Evolutionary conservation across 257 asterid genomes (phyloP).

Genomic region (Gentiana dahurica): DNA sequence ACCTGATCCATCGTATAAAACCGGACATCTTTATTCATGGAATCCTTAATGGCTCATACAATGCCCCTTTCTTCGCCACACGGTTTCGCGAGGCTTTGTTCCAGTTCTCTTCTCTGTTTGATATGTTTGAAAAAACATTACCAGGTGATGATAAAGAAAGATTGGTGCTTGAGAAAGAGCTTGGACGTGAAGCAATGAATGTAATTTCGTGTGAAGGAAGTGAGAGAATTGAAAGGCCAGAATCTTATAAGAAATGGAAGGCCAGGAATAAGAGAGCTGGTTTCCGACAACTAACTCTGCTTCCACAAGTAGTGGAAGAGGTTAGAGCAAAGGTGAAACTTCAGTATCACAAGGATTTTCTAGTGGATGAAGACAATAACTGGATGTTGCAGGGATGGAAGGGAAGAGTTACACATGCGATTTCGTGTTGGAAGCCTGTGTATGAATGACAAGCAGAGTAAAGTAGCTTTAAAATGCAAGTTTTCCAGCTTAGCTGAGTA

Average conservation of each 20-base stretch:
- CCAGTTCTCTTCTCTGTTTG: no score
- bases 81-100: no score
- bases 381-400: constrained; percentile 99
- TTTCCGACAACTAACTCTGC: constrained; percentile 50
- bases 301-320: constrained; percentile 35
- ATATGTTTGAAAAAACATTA: no score
- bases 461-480: no score
- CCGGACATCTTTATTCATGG: no score
- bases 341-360: constrained; percentile 60
- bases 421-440: constrained; percentile 72
- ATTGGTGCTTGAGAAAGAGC: no score
- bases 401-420: constrained; percentile 58
- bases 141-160: no score
- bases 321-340: constrained; percentile 32
- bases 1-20: no score
- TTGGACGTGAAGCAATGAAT: constrained; percentile 66
- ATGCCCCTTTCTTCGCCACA: no score
- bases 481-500: no score
- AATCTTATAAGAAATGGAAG: constrained; percentile 90
- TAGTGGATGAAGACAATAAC: constrained; percentile 55
- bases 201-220: constrained; percentile 83
- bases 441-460: constrained; percentile 10
- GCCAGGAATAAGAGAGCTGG: constrained; percentile 61
- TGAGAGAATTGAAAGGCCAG: constrained; percentile 85
- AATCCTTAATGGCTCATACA: no score